These are phyloP conservation scores for Glycyrrhiza uralensis DNA, from an alignment of 306 rosid species.

Conservation along the genomic window DNA sequence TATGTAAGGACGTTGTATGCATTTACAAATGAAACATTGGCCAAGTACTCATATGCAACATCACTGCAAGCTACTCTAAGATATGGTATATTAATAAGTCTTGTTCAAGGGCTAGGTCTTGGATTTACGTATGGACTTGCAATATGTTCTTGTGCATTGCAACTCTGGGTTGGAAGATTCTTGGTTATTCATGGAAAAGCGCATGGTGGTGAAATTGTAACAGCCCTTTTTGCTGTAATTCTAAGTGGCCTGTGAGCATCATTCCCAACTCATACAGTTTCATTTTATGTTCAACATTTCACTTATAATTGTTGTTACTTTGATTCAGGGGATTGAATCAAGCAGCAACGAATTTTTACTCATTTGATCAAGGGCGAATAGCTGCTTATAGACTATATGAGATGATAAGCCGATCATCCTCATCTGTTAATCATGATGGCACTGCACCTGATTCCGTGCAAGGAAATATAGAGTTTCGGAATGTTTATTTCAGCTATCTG, in stretches of 20 bases:
- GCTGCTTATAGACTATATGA: constrained; percentile 97
- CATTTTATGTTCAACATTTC: background rate
- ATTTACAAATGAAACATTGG: constrained; percentile 95
- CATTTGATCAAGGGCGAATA: constrained; percentile 96
- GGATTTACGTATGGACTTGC: constrained; percentile 99
- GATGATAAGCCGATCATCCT: constrained; percentile 96
- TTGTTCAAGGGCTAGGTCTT: constrained; percentile 99
- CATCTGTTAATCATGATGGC: constrained; percentile 83
- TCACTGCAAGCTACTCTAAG: constrained; percentile 99
- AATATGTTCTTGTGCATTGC: constrained; percentile 98
- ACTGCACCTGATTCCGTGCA: constrained; percentile 59
- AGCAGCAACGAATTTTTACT: constrained; percentile 96
- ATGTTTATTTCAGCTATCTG: constrained; percentile 94
- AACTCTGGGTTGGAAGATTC: constrained; percentile 98
- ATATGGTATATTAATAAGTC: constrained; percentile 98
- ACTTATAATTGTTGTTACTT: constrained; percentile 17
- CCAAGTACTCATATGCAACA: constrained; percentile 97
- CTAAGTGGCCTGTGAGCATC: constrained; percentile 96
- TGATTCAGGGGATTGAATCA: constrained; percentile 85
- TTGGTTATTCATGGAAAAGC: constrained; percentile 57
- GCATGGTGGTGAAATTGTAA: constrained; percentile 95
- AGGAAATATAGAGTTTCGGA: constrained; percentile 93
- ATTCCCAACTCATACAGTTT: background rate
- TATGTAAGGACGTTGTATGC: constrained; percentile 85
- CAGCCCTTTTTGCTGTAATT: constrained; percentile 95